Evolutionary conservation across 805 yeast species (phyloP), one percentile per base, ranked within the genome.

Genomic region (Schizosaccharomyces japonicus): DNA sequence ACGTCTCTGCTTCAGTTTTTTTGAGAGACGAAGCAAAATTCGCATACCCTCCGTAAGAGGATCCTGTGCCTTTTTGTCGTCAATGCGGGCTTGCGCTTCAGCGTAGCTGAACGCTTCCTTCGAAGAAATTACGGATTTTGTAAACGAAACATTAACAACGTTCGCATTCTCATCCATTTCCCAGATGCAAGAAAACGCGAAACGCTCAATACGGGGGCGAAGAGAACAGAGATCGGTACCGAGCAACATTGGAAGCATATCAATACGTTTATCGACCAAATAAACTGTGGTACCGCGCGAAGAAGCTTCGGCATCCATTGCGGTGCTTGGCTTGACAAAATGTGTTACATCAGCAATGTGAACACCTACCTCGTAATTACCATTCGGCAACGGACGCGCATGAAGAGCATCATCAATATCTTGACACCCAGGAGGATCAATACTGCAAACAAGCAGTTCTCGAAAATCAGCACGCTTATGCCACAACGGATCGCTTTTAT

Each of bases 321-420:
- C 77, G 2, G 95, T 83, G 52, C 77, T 79, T 0, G 98, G 78
- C 62, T 84, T 83, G 44, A 90, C 98, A 58, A 90, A 90, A 64
- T 90, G 94, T 1, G 96, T 82, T 28, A 90, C 99, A 64, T 90
- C 99, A 7, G 99, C 99, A 66, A 90, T 90, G 59, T 90, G 99
- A 28, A 90, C 99, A 58, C 99, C 99, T 49, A 90, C 94, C 60
- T 90, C 94, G 67, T 73, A 84, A 59, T 87, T 82, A 0, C 98
- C 98, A 60, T 90, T 90, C 1, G 94, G 84, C 46, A 90, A 68
- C 48, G 60, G 59, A 52, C 71, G 66, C 0, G 96, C 96, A 59
- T 90, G 99, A 45, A 90, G 67, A 1, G 99, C 98, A 66, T 90
- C 95, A 66, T 90, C 99, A 57, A 90, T 90, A 73, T 90, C 99